Base-by-base conservation (phyloP, 1,284 basidiomycete species). In the Ganoderma sinense region DNA sequence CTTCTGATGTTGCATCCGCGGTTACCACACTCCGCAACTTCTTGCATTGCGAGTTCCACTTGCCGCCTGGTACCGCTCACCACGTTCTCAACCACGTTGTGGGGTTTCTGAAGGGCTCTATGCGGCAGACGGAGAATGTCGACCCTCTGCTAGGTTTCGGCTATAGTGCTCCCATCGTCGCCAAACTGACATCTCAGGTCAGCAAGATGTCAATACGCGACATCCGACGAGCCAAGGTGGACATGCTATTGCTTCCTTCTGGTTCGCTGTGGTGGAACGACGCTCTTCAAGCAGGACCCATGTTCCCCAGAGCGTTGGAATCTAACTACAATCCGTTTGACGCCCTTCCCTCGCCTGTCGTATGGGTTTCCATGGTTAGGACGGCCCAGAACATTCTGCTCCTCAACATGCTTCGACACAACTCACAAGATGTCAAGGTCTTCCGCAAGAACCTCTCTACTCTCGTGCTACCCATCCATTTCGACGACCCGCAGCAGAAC, bases 301-400 rank as follows among this genome's bases (percentile, higher is more conserved):
- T 91, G 88, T 92, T 92, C 75, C 91, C 91, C 18, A 79, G 84
- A 45, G 75, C 77, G 26, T 77, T 84, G 1, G 79, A 78, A 26
- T 76, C 75, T 2, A 77, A 79, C 10, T 79, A 80, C 29, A 83
- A 87, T 72, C 85, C 86, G 1, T 86, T 86, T 69, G 84, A 87
- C 18, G 81, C 82, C 20, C 76, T 88, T 6, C 86, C 87, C 26
- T 75, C 83, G 16, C 82, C 84, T 69, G 79, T 92, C 26, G 82
- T 89, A 2, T 85, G 85, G 58, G 84, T 91, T 55, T 86, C 89
- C 10, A 86, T 91, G 80, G 85, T 94, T 62, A 88, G 93, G 36
- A 85, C 89, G 1, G 87, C 92, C 0, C 94, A 95, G 80, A 91
- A 94, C 69, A 82, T 92, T 75, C 80, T 95, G 40, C 89, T 94